Base-by-base conservation (phyloP, 805 yeast genomes). In the Lipomyces sp. region DNA sequence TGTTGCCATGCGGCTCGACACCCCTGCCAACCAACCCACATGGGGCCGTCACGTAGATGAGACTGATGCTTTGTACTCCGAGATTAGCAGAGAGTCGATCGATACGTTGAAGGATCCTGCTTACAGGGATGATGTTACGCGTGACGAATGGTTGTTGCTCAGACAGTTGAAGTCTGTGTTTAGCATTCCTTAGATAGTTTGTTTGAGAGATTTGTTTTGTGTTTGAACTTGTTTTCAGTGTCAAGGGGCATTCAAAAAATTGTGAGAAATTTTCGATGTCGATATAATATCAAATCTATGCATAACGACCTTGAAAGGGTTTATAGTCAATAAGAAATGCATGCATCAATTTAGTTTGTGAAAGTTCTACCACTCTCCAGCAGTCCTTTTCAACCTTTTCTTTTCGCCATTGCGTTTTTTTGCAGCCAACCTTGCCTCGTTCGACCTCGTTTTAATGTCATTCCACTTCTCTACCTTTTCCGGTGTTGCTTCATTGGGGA, bases 21-120 rank as follows among this genome's bases (percentile, higher is more conserved):
- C 97, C 71, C 90, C 97, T 55, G 62, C 72, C 8, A 94, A 90
- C 71, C 97, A 92, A 81, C 98, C 99, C 63, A 88, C 91, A 13
- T 95, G 98, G 98, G 99, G 99, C 70, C 91, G 99, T 82, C 99
- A 95, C 77, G 96, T 95, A 73, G 97, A 92, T 78, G 99, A 95
- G 80, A 82, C 86, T 66, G 99, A 95, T 79, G 84, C 85, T 57
- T 82, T 95, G 76, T 95, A 93, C 80, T 94, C 99, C n/a, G 83
- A 90, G 81, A 85, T 95, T 71, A 77, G 95, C 11, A 87, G 99
- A 83, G 90, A 84, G 79, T 90, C 97, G 45, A 93, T 95, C 73
- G 98, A 95, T 78, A 90, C 97, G n/a, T 86, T 95, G 84, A 95
- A 95, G 82, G 99, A 95, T 75, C 96, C 97, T 53, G 98, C 98